phyloP scores from a whole-genome alignment of 2,329 filamentous ascomycete species.

The Cryphonectria naterciae region DNA sequence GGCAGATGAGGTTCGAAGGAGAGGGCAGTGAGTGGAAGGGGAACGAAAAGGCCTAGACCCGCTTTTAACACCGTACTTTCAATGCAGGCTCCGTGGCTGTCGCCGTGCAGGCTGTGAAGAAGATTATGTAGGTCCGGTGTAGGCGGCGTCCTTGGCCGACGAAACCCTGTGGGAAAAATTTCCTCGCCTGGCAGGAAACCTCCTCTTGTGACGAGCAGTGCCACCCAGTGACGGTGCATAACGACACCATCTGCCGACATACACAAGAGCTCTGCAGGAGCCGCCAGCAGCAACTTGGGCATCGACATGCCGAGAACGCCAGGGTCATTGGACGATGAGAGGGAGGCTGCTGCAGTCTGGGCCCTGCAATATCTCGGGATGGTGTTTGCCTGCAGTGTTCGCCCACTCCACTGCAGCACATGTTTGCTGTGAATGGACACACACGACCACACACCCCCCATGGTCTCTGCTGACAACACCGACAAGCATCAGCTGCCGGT shows the following conservation, averaged over 20 bases:
- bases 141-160: constrained; percentile 12
- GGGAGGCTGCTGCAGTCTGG: constrained; percentile 33
- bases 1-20: constrained; percentile 5
- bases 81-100: constrained; percentile 14
- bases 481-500: constrained; percentile 12
- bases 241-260: neutral
- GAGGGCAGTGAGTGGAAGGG: constrained; percentile 11
- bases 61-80: constrained; percentile 19
- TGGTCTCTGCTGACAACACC: neutral
- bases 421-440: constrained; percentile 36
- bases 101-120: constrained; percentile 15
- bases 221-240: neutral
- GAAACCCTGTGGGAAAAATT: neutral
- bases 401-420: constrained; percentile 31
- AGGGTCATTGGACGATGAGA: constrained; percentile 34
- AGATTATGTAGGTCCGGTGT: neutral
- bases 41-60: constrained; percentile 22
- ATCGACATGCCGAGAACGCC: constrained; percentile 32
- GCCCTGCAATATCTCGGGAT: constrained; percentile 35
- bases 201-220: neutral
- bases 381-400: constrained; percentile 33
- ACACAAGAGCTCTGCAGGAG: neutral
- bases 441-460: neutral
- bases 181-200: constrained; percentile 2
- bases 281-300: neutral